These are phyloP conservation scores for Chlamydomonas asymmetrica DNA, from an alignment of 139 green algal species.

Conservation along the genomic window DNA sequence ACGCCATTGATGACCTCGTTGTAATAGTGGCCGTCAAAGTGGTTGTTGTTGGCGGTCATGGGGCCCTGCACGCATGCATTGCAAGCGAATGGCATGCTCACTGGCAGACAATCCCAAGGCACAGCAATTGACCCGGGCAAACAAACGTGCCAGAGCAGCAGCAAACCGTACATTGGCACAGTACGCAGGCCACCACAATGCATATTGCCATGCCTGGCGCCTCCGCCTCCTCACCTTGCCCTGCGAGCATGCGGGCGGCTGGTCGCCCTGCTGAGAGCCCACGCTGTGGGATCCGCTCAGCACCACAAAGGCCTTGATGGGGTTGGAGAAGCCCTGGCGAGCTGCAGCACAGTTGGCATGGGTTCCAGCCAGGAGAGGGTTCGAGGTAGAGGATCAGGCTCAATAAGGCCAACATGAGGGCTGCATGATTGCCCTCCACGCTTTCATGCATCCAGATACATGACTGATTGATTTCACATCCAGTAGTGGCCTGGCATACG, in stretches of 20 bases:
- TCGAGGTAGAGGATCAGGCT: too few species aligned
- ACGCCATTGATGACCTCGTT: neutral
- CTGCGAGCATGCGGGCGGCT: too few species aligned
- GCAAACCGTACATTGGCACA: neutral
- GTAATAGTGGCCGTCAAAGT: slow-evolving; percentile 26
- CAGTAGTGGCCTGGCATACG: too few species aligned
- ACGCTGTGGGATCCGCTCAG: slow-evolving; percentile 21
- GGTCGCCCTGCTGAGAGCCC: neutral
- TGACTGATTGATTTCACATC: too few species aligned
- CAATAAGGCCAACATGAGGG: too few species aligned
- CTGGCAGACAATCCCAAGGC: neutral
- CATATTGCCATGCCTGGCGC: neutral
- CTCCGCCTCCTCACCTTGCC: too few species aligned
- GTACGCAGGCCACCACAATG: neutral
- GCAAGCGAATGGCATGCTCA: neutral
- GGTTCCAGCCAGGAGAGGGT: too few species aligned
- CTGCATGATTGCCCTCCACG: too few species aligned
- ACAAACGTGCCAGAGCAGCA: neutral
- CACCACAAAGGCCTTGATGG: neutral
- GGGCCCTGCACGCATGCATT: neutral
- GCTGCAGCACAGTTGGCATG: too few species aligned
- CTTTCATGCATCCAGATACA: too few species aligned
- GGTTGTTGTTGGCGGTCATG: neutral
- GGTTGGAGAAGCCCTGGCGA: slow-evolving; percentile 22
- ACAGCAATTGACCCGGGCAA: neutral